Evolutionary conservation across 1,284 basidiomycete species (phyloP), one percentile per base, ranked within the genome.

Genomic region (Cutaneotrichosporon arboriforme): DNA sequence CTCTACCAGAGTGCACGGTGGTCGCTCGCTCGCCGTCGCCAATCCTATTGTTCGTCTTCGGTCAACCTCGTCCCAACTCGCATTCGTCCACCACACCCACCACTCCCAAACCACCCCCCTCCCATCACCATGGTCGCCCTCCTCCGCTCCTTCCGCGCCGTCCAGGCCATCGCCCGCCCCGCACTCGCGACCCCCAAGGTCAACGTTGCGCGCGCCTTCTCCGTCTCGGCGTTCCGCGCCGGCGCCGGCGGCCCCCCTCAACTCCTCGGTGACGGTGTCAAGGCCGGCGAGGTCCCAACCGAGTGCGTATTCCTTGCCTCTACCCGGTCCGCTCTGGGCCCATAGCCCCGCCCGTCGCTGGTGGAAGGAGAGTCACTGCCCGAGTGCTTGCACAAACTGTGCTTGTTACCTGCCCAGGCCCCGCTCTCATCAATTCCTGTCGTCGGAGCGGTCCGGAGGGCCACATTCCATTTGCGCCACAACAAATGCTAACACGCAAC

Each of bases 211-310:
- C 58, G 70, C 51, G 60, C 70, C 15, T 74, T 75, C 65, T 63
- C 69, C n/a, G 57, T 62, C 51, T 67, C 70, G n/a, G 60, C 65
- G 17, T 50, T 62, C 44, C 62, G 64, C 42, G 46, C 36, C 37
- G 68, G 61, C 21, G 69, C 63, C 40, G 56, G 51, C 33, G 64
- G 60, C 49, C 70, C 66, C 23, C 67, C 69, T 52, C 63, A 68
- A 52, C 51, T 75, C 31, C 20, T 33, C n/a, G 46, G 46, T 23
- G 22, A 31, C 36, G 46, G 46, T 26, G 36, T 38, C 21, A 26
- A 26, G 23, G 35, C 35, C n/a, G 73, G 73, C 50, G 54, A 69
- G 49, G 67, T 74, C 33, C 69, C 74, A 22, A 69, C 72, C 51
- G 72, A 75, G 74, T 74, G 60, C 62, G 73, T 69, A 4, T 38